Evolutionary conservation across 2,329 filamentous ascomycete species (phyloP).

Genomic region (Aspergillus bombycis): DNA sequence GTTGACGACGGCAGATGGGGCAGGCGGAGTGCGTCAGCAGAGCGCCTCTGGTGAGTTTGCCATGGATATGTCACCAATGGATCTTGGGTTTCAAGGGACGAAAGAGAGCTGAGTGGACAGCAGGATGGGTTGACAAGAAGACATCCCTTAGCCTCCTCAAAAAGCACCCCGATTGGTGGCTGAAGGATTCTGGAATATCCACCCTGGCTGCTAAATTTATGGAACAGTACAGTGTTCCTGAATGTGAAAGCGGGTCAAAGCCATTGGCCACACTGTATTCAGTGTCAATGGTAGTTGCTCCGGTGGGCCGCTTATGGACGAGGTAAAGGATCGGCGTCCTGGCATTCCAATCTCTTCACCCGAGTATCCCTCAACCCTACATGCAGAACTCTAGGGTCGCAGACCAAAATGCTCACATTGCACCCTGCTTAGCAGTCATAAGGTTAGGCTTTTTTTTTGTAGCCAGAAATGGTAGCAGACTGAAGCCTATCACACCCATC

Average conservation of each 20-base stretch:
- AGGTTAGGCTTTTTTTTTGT: not conserved
- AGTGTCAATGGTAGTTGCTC: not conserved
- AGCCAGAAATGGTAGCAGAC: not conserved
- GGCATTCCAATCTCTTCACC: not conserved
- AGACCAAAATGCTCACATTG: not conserved
- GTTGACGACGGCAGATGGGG: not conserved
- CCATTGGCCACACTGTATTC: not conserved
- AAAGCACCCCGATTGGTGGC: not conserved
- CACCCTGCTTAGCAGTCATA: too few species aligned
- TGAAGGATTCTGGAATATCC: not conserved
- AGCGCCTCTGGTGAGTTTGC: not conserved
- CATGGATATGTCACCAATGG: not conserved
- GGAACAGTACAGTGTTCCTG: not conserved
- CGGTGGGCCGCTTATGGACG: not conserved
- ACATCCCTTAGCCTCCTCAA: not conserved
- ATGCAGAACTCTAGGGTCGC: accelerated
- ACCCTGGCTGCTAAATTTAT: not conserved
- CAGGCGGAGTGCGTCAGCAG: slow-evolving; percentile 3
- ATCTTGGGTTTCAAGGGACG: slow-evolving; percentile 1
- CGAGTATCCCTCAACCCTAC: not conserved
- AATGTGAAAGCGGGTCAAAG: not conserved
- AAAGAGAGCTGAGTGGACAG: not conserved
- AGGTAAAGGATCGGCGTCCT: not conserved
- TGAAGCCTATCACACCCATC: not conserved
- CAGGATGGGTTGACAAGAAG: not conserved